Evolutionary conservation across 148 eudicot species (phyloP).

Genomic region (Tetragonia tetragonoides): DNA sequence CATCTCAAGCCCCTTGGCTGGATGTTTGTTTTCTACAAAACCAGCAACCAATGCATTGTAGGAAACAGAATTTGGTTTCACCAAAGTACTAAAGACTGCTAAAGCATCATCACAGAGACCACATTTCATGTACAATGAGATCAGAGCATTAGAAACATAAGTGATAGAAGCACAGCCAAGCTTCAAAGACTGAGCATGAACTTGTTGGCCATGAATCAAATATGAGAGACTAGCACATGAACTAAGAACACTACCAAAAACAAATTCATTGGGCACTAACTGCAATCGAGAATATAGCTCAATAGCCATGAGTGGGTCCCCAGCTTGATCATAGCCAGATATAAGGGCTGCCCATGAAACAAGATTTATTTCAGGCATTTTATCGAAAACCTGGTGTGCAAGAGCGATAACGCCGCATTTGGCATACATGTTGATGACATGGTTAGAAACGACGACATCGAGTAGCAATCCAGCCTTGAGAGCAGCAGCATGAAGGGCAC

Average conservation of each 20-base stretch:
- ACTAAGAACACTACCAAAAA: constrained; percentile 50
- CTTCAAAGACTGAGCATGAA: constrained; percentile 45
- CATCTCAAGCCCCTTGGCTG: constrained; percentile 35
- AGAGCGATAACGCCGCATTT: constrained; percentile 26
- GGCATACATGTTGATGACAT: constrained; percentile 36
- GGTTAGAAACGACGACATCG: constrained; percentile 16
- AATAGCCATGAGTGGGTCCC: constrained; percentile 30
- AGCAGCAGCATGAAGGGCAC: constrained; percentile 20
- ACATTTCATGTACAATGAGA: constrained; percentile 53
- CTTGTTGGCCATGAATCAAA: constrained; percentile 35
- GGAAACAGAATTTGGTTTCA: constrained; percentile 33
- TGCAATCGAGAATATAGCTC: constrained; percentile 33
- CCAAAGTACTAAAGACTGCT: constrained; percentile 20
- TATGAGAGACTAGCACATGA: constrained; percentile 42
- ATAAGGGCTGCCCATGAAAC: constrained; percentile 41
- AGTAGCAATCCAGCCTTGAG: constrained; percentile 3
- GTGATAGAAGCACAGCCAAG: constrained; percentile 28
- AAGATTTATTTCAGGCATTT: constrained; percentile 38
- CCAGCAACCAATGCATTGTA: constrained; percentile 51
- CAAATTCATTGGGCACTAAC: constrained; percentile 42
- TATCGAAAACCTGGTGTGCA: constrained; percentile 36
- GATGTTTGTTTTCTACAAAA: constrained; percentile 45
- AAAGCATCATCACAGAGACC: constrained; percentile 41
- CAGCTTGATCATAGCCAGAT: constrained; percentile 50
- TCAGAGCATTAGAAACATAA: constrained; percentile 47